Base-by-base conservation (phyloP, 1,284 basidiomycete species). In the Mycosarcoma mackinlayi region DNA sequence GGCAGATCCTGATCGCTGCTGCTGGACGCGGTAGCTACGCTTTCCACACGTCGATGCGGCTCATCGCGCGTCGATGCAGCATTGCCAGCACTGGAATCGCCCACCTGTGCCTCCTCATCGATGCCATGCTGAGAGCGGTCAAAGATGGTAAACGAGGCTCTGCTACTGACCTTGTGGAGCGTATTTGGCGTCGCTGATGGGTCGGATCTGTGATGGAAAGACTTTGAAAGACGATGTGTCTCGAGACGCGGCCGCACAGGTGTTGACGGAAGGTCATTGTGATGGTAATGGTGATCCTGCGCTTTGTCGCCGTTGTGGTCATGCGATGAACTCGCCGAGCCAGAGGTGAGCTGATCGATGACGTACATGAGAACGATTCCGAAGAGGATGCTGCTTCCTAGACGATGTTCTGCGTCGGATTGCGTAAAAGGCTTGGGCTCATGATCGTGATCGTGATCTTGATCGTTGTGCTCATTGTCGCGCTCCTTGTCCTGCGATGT, bases 281-380 rank as follows among this genome's bases (percentile, higher is more conserved):
- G 38, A 18, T 55, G 47, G 23, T n/a, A n/a, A n/a, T 45, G 48
- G 25, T 55, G 52, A 25, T 37, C 30, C 13, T 56, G 40, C 9
- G 46, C 7, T 35, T 64, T 58, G 54, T 54, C 56, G 23, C 34
- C 35, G 14, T 18, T 13, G 23, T 54, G 39, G 13, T 39, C 53
- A 16, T 30, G 14, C 2, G 46, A 39, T 3, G 62, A 37, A 35
- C 25, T 41, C 19, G 19, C 37, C n/a, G 51, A 47, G n/a, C 34
- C 24, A 4, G 64, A 60, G 13, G 62, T 57, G 49, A 62, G 45
- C 39, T 68, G 61, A 31, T 73, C 72, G 35, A 69, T 69, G 49
- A 73, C 55, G 39, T 75, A 81, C 78, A 81, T 80, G 46, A 81
- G 68, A 14, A 81, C 49, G 42, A 79, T 78, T 13, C 79, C 79